A percentile compares a stretch with the other conserved stretches of the same genome.
Evolutionary conservation across 108 stramenopile species (phyloP).

Genomic region (Cyclotella choctawhatcheeana): DNA sequence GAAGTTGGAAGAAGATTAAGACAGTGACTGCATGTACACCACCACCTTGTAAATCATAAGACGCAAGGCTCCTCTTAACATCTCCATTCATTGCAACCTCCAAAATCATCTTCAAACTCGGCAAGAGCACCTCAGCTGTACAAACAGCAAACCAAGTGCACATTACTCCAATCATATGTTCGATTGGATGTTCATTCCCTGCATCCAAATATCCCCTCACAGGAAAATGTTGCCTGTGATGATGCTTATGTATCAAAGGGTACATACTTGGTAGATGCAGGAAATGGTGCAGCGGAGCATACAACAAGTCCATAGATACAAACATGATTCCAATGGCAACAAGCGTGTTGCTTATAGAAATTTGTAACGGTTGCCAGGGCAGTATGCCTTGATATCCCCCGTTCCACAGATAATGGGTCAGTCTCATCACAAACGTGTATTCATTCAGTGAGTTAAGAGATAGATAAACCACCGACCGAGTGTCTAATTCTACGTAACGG

Average conservation of each 20-base stretch:
- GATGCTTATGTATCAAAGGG: slow-evolving; percentile 92
- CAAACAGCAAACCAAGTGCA: slow-evolving; percentile 61
- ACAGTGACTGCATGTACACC: slow-evolving; percentile 71
- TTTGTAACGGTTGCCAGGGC: slow-evolving; percentile 36
- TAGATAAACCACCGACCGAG: slow-evolving; percentile 64
- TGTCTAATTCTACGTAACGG: slow-evolving; percentile 64
- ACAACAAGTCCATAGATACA: slow-evolving; percentile 82
- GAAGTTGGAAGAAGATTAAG: slow-evolving; percentile 70
- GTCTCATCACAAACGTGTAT: slow-evolving; percentile 82
- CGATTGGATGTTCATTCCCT: slow-evolving; percentile 94
- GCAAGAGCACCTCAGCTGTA: slow-evolving; percentile 42
- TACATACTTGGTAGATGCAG: slow-evolving; percentile 85
- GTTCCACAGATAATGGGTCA: slow-evolving; percentile 67
- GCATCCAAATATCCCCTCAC: slow-evolving; percentile 91
- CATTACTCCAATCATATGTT: slow-evolving; percentile 78
- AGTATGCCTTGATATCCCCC: slow-evolving; percentile 28
- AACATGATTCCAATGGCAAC: slow-evolving; percentile 80
- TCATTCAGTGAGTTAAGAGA: slow-evolving; percentile 85
- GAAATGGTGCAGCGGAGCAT: slow-evolving; percentile 85
- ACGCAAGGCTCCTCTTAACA: neutral
- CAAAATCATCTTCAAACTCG: slow-evolving; percentile 15
- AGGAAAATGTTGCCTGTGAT: slow-evolving; percentile 93
- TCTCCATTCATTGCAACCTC: neutral
- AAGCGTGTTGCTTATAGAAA: slow-evolving; percentile 69
- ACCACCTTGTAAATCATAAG: slow-evolving; percentile 24